These are phyloP conservation scores for Phyllosticta ampelicida DNA, from an alignment of 2,329 filamentous ascomycete species.

Conservation along the genomic window DNA sequence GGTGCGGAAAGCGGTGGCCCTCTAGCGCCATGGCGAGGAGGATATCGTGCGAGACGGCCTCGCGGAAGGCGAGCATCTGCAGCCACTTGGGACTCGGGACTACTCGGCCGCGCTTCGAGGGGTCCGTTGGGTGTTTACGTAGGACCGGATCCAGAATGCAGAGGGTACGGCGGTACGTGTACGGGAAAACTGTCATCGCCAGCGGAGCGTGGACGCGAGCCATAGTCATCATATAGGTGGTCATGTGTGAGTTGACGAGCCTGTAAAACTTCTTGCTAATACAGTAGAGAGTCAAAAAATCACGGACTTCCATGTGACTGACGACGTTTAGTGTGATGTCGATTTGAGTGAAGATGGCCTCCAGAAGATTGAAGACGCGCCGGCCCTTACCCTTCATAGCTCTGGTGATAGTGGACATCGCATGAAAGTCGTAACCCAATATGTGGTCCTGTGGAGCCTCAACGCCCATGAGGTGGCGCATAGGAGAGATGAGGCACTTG, in stretches of 20 bases:
- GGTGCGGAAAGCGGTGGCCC: conserved; percentile 34
- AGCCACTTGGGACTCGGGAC: conserved; percentile 59
- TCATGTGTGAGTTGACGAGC: conserved; percentile 37
- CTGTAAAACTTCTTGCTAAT: conserved; percentile 32
- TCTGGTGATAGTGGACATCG: not conserved
- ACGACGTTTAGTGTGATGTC: conserved; percentile 27
- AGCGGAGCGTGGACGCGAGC: conserved; percentile 44
- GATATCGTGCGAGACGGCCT: conserved; percentile 42
- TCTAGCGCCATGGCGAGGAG: conserved; percentile 50
- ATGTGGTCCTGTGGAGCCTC: not conserved
- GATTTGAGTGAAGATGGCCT: conserved; percentile 23
- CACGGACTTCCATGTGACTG: conserved; percentile 16
- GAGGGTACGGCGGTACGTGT: conserved; percentile 46
- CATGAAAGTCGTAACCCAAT: not conserved
- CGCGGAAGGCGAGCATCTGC: conserved; percentile 46
- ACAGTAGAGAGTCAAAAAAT: conserved; percentile 24
- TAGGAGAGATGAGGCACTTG: not conserved
- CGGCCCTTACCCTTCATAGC: not conserved
- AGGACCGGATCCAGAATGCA: conserved; percentile 51
- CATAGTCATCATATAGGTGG: conserved; percentile 45
- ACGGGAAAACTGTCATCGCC: conserved; percentile 49
- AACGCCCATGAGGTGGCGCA: not conserved
- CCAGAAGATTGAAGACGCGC: conserved; percentile 23
- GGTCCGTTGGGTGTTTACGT: conserved; percentile 24
- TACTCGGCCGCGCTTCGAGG: conserved; percentile 31